Conservation (phyloP, 129 eudicot genomes). For the Gnaphalium uliginosum region DNA sequence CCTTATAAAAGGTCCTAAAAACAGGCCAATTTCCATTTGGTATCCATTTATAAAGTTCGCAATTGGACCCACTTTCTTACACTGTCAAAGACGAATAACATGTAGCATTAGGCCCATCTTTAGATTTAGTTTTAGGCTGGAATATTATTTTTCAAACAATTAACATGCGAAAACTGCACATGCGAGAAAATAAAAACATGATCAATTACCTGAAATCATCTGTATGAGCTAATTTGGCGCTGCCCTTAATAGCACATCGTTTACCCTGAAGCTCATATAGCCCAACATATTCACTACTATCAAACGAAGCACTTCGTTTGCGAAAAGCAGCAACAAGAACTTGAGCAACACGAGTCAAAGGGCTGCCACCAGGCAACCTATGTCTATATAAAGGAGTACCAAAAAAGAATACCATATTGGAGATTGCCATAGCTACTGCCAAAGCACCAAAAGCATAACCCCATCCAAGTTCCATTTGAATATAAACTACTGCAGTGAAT, state of each 20-base stretch:
- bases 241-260: conserved; percentile 83
- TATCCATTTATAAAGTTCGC: too few species aligned
- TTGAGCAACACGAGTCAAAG: conserved; percentile 91
- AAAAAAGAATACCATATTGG: conserved; percentile 73
- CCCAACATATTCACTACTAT: conserved; percentile 66
- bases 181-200: background rate
- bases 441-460: conserved; percentile 82
- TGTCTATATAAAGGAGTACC: conserved; percentile 87
- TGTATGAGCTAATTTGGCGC: conserved; percentile 71
- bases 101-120: too few species aligned
- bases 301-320: conserved; percentile 68
- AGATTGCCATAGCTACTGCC: conserved; percentile 79
- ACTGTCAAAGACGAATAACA: too few species aligned
- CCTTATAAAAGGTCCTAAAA: too few species aligned
- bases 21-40: too few species aligned
- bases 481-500: conserved; percentile 78
- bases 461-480: conserved; percentile 86
- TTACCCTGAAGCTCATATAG: conserved; percentile 82
- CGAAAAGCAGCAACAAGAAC: conserved; percentile 85
- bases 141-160: too few species aligned
- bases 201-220: conserved; percentile 66
- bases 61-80: too few species aligned
- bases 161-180: too few species aligned
- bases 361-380: conserved; percentile 91
- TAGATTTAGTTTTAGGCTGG: too few species aligned